Percentiles rank a stretch among this genome's conserved stretches.
These are phyloP conservation scores for Sporothrix mexicana DNA, from an alignment of 2,329 filamentous ascomycete species.

Conservation along the genomic window DNA sequence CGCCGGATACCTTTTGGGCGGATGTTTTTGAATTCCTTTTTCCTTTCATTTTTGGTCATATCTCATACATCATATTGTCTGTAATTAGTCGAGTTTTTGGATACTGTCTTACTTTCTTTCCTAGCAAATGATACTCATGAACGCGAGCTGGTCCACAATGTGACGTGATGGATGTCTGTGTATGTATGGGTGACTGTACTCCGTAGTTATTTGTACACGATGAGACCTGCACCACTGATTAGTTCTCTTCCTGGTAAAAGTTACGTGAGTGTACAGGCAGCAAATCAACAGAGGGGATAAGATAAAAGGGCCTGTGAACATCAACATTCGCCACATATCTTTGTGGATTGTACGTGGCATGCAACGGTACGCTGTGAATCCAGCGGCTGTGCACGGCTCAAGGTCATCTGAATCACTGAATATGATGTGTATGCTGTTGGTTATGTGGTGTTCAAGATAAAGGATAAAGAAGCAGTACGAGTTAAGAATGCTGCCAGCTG, in stretches of 20 bases:
- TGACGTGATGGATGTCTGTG: too few relatives aligned
- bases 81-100: not conserved
- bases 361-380: too few relatives aligned
- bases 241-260: too few relatives aligned
- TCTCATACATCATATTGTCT: not conserved
- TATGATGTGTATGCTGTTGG: too few relatives aligned
- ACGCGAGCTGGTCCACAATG: not conserved
- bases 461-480: not conserved
- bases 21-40: not conserved
- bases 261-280: too few relatives aligned
- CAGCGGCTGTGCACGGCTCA: too few relatives aligned
- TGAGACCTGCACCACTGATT: not conserved
- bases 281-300: too few relatives aligned
- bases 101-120: not conserved
- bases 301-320: too few relatives aligned
- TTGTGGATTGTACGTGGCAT: too few relatives aligned
- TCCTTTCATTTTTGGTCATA: not conserved
- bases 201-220: not conserved
- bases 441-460: too few relatives aligned
- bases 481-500: not conserved
- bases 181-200: not conserved
- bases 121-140: constrained; percentile 9
- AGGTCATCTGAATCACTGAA: too few relatives aligned
- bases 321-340: too few relatives aligned
- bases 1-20: constrained; percentile 21